These are phyloP conservation scores for Nitzschia putrida DNA, from an alignment of 108 stramenopile genomes.

Conservation along the genomic window DNA sequence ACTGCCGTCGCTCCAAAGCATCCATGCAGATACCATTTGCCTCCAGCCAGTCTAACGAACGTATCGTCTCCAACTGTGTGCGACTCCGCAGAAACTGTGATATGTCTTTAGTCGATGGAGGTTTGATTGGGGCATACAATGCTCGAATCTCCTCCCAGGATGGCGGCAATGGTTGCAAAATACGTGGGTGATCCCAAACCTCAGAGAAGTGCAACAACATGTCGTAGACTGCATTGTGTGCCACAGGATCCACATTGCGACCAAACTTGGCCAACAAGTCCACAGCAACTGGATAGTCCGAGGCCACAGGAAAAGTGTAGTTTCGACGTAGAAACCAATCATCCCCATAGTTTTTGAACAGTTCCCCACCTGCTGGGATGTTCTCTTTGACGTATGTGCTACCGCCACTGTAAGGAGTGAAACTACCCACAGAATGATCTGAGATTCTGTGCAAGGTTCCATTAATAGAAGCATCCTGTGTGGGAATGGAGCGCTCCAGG, in stretches of 20 bases:
- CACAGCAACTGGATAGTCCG: constrained; percentile 1
- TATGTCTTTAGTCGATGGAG: background rate
- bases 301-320: constrained; percentile 7
- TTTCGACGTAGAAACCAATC: constrained; percentile 57
- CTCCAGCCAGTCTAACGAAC: constrained; percentile 49
- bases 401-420: constrained; percentile 45
- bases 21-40: constrained; percentile 56
- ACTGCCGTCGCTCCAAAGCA: constrained; percentile 37
- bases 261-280: constrained; percentile 3
- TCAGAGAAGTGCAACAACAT: background rate
- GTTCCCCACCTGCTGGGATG: constrained; percentile 65
- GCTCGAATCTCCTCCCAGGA: background rate
- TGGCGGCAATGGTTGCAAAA: constrained; percentile 15
- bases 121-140: background rate
- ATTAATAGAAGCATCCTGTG: constrained; percentile 13
- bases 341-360: constrained; percentile 67
- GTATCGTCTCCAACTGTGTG: constrained; percentile 29
- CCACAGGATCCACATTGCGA: background rate
- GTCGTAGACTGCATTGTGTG: constrained; percentile 4
- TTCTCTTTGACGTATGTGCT: constrained; percentile 18
- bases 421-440: constrained; percentile 39
- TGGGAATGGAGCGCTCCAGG: constrained; percentile 23
- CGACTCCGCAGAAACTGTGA: constrained; percentile 3
- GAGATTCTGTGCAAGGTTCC: constrained; percentile 41
- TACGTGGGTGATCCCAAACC: constrained; percentile 13